Base-by-base conservation (phyloP, 257 asterid species). In the Solanum bukasovii region DNA sequence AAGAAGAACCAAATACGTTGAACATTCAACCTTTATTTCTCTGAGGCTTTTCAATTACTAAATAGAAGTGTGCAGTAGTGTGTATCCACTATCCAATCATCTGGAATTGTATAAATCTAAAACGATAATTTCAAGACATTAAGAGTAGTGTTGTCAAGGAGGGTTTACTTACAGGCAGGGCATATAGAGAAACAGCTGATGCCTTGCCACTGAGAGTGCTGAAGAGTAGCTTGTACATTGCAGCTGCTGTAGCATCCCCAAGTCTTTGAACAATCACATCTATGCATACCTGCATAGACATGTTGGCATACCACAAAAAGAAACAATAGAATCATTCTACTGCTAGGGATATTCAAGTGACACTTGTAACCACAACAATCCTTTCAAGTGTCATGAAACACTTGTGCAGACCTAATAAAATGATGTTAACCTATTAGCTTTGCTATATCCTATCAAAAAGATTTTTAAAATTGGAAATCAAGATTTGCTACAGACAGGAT, bases 191-290 rank as follows among this genome's bases (percentile, higher is more conserved):
- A 87, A 91, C 93, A 29, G 92, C 85, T 78, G 99, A 93, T 13
- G 93, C 93, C 87, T 86, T 93, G 91, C 94, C 98, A 27, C 91
- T 89, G 42, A 93, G 87, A 61, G 93, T 90, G 95, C 92, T 93
- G 90, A 93, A 91, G 71, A 96, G 95, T 82, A 96, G 93, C 92
- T 94, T 95, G 92, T 93, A 96, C 95, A 95, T 92, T 90, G 96
- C 98, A 65, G 99, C 99, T 89, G 99, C 98, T 86, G 99, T 93
- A 52, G 99, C 99, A 83, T 96, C 99, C 85, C 99, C 99, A 25
- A 97, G 95, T 92, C 99, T 93, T 89, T 94, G 99, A 92, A 97
- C 98, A 37, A 97, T 94, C 67, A 97, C 99, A 88, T 97, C 99
- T 90, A 96, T 94, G 95, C 99, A 94, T 79, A 97, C 98, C 99